phyloP scores from a whole-genome alignment of 2,329 filamentous ascomycete species.

The Calonectria hongkongensis region DNA sequence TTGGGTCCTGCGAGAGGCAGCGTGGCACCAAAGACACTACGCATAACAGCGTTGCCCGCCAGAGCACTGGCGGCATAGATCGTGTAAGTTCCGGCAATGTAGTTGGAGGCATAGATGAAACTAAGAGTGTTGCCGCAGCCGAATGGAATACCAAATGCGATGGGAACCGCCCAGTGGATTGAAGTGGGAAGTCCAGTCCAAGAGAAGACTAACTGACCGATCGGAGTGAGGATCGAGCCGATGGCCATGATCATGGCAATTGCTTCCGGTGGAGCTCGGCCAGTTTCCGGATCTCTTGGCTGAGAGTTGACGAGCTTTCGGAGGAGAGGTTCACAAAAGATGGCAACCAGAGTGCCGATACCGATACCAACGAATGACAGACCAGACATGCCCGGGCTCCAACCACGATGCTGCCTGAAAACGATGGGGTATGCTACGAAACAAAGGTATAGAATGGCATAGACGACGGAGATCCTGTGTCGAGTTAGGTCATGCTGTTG shows the following conservation, averaged over 20 bases:
- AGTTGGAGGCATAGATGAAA: conserved; percentile 90
- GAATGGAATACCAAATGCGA: conserved; percentile 87
- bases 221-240: conserved; percentile 82
- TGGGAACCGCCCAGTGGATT: conserved; percentile 88
- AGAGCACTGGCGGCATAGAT: conserved; percentile 89
- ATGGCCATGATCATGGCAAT: conserved; percentile 88
- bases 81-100: conserved; percentile 85
- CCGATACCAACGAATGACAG: conserved; percentile 85
- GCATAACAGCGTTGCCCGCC: conserved; percentile 85
- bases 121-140: conserved; percentile 84
- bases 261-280: conserved; percentile 84
- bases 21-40: conserved; percentile 84
- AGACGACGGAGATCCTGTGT: conserved; percentile 84
- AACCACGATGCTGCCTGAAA: conserved; percentile 84
- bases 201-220: conserved; percentile 89
- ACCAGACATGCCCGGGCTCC: conserved; percentile 83
- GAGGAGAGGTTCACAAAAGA: conserved; percentile 81
- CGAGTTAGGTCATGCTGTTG: conserved; percentile 32
- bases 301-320: conserved; percentile 87
- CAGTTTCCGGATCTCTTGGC: conserved; percentile 83
- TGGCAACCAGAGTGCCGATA: conserved; percentile 77
- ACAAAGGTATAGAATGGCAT: conserved; percentile 91
- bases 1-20: conserved; percentile 84
- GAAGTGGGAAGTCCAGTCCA: conserved; percentile 88
- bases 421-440: conserved; percentile 94